Evolutionary conservation across 768 basidiomycete species (phyloP).

Genomic region (Arthromyces matolae): DNA sequence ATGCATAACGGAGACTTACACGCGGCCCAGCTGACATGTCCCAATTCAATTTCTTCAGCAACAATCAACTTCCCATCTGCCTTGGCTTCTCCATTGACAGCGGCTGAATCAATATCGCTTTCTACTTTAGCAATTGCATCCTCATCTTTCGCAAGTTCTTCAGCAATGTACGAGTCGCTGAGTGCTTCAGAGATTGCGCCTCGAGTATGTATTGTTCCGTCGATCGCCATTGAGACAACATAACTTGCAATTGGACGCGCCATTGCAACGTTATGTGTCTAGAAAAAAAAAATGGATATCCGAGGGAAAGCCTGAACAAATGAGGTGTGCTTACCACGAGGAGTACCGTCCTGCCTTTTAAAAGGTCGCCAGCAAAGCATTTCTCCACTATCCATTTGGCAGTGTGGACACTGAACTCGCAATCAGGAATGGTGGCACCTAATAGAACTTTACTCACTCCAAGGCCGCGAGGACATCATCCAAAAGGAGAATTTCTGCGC

Average conservation of each 20-base stretch:
- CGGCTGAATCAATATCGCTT: constrained; percentile 20
- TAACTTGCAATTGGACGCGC: constrained; percentile 50
- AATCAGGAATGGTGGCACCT: too few relatives aligned
- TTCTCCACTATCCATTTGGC: constrained; percentile 78
- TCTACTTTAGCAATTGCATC: constrained; percentile 23
- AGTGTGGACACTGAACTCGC: constrained; percentile 65
- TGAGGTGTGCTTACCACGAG: constrained; percentile 53
- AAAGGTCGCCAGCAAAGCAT: constrained; percentile 76
- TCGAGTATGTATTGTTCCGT: constrained; percentile 49
- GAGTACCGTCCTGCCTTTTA: constrained; percentile 76
- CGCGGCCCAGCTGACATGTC: constrained; percentile 53
- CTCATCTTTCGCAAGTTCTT: constrained; percentile 27
- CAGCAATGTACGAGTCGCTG: constrained; percentile 34
- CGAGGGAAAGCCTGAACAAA: neutral
- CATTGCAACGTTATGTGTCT: constrained; percentile 54
- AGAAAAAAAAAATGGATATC: neutral
- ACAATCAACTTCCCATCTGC: constrained; percentile 59
- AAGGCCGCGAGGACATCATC: constrained; percentile 72
- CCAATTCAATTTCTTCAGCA: constrained; percentile 59
- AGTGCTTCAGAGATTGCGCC: constrained; percentile 49
- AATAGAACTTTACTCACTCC: too few relatives aligned
- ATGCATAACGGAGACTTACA: constrained; percentile 23
- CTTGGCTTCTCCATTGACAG: constrained; percentile 20
- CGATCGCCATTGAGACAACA: constrained; percentile 50
- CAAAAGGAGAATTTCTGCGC: constrained; percentile 59